Percentiles rank a stretch among this genome's conserved stretches.
phyloP scores from a whole-genome alignment of 345 rosid species.

The Mallotus nudiflorus region DNA sequence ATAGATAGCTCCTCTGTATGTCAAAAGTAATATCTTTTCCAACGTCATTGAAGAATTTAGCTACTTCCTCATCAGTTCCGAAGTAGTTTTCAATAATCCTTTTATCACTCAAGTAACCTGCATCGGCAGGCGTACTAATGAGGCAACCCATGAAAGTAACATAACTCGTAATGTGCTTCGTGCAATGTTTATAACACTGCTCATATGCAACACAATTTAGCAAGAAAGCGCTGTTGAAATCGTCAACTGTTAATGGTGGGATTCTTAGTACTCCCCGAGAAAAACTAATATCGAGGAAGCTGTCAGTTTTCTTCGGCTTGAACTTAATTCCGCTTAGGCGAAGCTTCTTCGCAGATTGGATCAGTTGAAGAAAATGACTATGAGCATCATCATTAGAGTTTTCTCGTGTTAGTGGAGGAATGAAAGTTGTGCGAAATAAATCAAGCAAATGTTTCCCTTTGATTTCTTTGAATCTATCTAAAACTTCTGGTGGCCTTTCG shows the following conservation, averaged over 20 bases:
- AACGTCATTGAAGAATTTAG: conserved; percentile 43
- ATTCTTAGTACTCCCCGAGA: conserved; percentile 41
- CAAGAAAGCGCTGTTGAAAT: too few species aligned
- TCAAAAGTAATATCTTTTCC: conserved; percentile 49
- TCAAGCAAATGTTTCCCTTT: too few species aligned
- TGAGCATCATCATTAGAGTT: too few species aligned
- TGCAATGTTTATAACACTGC: conserved; percentile 45
- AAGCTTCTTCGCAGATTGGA: conserved; percentile 48
- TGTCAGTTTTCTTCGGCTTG: conserved; percentile 31
- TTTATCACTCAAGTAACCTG: too few species aligned
- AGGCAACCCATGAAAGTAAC: too few species aligned
- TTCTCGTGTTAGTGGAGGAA: too few species aligned
- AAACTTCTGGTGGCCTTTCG: too few species aligned
- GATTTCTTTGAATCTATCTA: too few species aligned
- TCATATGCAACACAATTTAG: conserved; percentile 53
- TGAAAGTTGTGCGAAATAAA: too few species aligned
- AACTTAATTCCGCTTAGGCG: conserved; percentile 43
- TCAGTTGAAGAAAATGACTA: conserved; percentile 26
- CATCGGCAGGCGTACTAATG: conserved; percentile 44
- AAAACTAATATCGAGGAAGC: conserved; percentile 47
- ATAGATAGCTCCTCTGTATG: too few species aligned
- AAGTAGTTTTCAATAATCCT: conserved; percentile 52
- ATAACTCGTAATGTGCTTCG: conserved; percentile 51
- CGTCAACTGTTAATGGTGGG: too few species aligned
- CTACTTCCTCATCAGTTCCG: conserved; percentile 50